Evolutionary conservation across 345 rosid species (phyloP).

Genomic region (Melaleuca quinquenervia): DNA sequence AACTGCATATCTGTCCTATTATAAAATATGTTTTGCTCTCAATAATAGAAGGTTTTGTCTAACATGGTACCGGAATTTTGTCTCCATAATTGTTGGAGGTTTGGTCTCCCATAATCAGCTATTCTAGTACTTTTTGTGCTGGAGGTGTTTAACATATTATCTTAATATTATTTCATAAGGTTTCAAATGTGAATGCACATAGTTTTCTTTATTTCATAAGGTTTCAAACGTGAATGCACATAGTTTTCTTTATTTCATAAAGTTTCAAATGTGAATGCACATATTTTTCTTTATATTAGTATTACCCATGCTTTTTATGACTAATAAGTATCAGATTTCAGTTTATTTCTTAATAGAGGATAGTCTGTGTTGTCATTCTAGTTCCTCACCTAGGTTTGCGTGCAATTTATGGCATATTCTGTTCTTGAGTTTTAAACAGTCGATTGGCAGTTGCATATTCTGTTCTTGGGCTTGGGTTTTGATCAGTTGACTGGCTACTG

Average conservation of each 20-base stretch:
- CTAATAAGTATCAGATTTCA: background rate
- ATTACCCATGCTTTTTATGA: background rate
- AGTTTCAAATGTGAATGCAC: too few relatives aligned
- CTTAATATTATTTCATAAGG: background rate
- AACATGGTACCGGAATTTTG: background rate
- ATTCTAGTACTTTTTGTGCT: background rate
- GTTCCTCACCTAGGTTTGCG: background rate
- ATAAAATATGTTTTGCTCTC: background rate
- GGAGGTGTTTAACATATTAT: background rate
- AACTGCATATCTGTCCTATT: background rate
- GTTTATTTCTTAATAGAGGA: background rate
- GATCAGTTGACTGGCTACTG: background rate
- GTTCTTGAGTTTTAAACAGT: background rate
- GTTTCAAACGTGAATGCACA: too few relatives aligned
- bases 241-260: background rate
- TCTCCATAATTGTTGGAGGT: background rate
- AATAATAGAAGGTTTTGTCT: background rate
- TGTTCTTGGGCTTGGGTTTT: background rate
- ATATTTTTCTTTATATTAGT: background rate
- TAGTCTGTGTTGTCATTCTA: background rate
- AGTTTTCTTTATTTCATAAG: background rate
- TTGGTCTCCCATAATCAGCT: background rate
- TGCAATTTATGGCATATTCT: background rate
- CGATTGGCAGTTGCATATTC: background rate
- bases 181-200: background rate